phyloP scores from a whole-genome alignment of 2,329 filamentous ascomycete genomes.

The Pyrenophora tritici-repentis region DNA sequence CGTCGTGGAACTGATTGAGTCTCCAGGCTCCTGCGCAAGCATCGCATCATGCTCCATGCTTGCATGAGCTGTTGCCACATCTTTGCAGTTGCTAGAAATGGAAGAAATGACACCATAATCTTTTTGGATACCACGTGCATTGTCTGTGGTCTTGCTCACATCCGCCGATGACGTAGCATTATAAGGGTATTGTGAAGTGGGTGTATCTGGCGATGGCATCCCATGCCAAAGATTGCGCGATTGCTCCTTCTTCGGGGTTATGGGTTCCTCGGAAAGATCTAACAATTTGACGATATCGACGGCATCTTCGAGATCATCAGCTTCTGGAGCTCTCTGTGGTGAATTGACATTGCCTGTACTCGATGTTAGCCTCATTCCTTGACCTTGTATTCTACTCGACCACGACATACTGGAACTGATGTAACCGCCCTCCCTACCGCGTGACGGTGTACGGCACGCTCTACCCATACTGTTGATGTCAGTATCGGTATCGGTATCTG shows the following conservation, averaged over 20 bases:
- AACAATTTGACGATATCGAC: too few relatives aligned
- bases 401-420: constrained; percentile 7
- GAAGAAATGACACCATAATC: too few relatives aligned
- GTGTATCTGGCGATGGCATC: constrained; percentile 15
- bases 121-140: too few relatives aligned
- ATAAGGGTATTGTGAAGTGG: neutral
- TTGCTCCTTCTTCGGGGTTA: constrained; percentile 3
- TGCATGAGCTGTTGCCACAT: neutral
- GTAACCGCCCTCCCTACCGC: neutral
- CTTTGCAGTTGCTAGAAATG: too few relatives aligned
- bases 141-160: too few relatives aligned
- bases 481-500: neutral
- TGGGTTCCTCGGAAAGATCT: neutral
- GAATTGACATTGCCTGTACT: constrained; percentile 6
- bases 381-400: neutral
- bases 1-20: neutral
- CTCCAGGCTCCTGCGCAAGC: constrained; percentile 4
- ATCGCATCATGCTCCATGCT: neutral
- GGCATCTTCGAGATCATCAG: too few relatives aligned
- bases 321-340: neutral
- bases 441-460: constrained; percentile 17
- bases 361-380: neutral
- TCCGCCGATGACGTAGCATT: neutral
- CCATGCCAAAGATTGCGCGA: constrained; percentile 9
- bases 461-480: neutral